Evolutionary conservation across 352 stramenopile genomes (phyloP), one percentile per base, ranked within the genome.

Genomic region (Phytophthora multivora): DNA sequence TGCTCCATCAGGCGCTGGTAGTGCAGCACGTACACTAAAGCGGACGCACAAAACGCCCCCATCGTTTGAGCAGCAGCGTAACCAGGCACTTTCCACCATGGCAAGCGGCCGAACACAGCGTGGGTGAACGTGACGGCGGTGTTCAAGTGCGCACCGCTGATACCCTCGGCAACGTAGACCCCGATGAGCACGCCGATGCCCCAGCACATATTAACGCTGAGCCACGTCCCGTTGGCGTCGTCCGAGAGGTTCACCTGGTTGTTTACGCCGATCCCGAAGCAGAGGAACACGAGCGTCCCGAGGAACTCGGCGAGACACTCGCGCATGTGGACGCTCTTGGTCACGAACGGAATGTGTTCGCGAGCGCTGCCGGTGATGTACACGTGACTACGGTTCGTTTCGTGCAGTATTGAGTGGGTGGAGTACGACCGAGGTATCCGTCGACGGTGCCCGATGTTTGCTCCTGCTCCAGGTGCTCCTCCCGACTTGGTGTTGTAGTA

Each of bases 61-160:
- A 80, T 21, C 0, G 70, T 66, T 46, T 87, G 77, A 3, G 72
- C 61, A 1, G 66, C 13, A 8, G 66, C 57, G 45, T 83, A 87
- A 2, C 64, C 66, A 5, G 66, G 71, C 0, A 83, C 69, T 54
- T 83, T 81, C 60, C 56, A 58, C 77, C 74, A 84, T 46, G 71
- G 52, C 6, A 88, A 35, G 31, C 68, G 63, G 3, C 69, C 52
- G 53, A 72, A 83, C 5, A 77, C 57, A 5, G 73, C 75, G 51
- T 80, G 71, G 7, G 75, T 77, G 50, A 83, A 54, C 4, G 76
- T 80, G 16, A 88, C 72, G 19, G 79, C 71, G 0, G 76, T 77
- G 63, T 88, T 88, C 33, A 88, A 45, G 60, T 88, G 79, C 10
- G 73, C 73, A 13, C 75, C 73, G 41, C 73, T 84, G 40, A 83